Evolutionary conservation across 371 early-diverging fungal genomes (phyloP).

Genomic region (Circinella minor): DNA sequence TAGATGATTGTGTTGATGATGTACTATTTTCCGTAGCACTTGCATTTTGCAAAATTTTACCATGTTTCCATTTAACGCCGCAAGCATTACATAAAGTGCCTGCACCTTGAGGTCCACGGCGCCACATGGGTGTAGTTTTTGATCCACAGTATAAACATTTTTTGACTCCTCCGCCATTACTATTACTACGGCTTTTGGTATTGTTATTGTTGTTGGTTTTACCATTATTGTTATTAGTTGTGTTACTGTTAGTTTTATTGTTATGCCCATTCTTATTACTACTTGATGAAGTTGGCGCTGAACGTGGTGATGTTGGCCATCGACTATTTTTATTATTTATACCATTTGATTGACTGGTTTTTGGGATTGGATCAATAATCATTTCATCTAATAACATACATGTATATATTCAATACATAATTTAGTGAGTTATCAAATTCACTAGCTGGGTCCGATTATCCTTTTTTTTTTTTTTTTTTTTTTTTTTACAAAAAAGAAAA

Average conservation of each 20-base stretch:
- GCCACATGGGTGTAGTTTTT: conserved; percentile 90
- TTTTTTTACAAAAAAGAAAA: neutral
- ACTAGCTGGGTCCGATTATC: too few species aligned
- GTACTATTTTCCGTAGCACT: conserved; percentile 21
- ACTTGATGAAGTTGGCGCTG: conserved; percentile 46
- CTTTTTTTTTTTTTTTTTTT: neutral
- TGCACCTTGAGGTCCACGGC: conserved; percentile 82
- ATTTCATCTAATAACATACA: conserved; percentile 47
- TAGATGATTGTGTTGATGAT: neutral
- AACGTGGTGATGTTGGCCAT: conserved; percentile 82
- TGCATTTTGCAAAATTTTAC: conserved; percentile 53
- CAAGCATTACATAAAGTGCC: conserved; percentile 90
- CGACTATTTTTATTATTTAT: conserved; percentile 79
- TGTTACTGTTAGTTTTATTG: conserved; percentile 76
- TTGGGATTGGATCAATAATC: conserved; percentile 76
- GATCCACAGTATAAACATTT: conserved; percentile 80
- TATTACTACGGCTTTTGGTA: conserved; percentile 13
- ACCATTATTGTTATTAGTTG: conserved; percentile 64
- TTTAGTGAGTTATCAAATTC: too few species aligned
- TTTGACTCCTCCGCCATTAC: conserved; percentile 27
- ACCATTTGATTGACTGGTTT: conserved; percentile 60
- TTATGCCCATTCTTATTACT: conserved; percentile 58
- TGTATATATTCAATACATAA: too few species aligned
- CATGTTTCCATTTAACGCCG: conserved; percentile 88
- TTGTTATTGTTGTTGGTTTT: conserved; percentile 84